Evolutionary conservation across 2,329 filamentous ascomycete genomes (phyloP).

Genomic region (Fusarium bulbicola): DNA sequence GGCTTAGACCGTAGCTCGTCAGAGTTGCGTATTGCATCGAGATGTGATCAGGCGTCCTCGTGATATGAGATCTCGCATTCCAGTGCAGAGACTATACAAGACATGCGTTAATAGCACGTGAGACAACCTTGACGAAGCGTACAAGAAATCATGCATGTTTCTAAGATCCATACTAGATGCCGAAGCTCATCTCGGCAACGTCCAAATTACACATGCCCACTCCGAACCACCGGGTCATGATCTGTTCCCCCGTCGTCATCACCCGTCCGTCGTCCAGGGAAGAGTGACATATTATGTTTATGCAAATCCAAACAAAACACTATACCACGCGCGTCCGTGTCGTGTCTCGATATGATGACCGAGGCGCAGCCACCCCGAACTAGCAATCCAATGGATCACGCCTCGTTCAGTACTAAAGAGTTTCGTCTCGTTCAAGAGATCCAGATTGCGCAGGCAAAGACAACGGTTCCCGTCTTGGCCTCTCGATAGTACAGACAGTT

Average conservation of each 20-base stretch:
- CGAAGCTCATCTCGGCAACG: slow-evolving; percentile 36
- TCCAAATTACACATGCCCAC: slow-evolving; percentile 20
- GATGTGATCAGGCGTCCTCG: neutral
- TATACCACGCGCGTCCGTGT: slow-evolving; percentile 2
- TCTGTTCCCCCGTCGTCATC: slow-evolving; percentile 25
- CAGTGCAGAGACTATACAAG: neutral
- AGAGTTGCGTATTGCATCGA: slow-evolving; percentile 2
- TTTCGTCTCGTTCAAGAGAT: neutral
- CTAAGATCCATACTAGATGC: slow-evolving; percentile 6
- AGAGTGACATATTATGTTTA: slow-evolving; percentile 20
- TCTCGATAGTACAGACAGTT: neutral
- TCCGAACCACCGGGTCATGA: slow-evolving; percentile 27
- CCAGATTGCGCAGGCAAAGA: slow-evolving; percentile 1
- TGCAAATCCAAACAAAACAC: slow-evolving; percentile 23
- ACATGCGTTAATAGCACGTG: slow-evolving; percentile 10
- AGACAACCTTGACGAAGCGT: slow-evolving; percentile 3
- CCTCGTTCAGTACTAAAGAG: slow-evolving; percentile 5
- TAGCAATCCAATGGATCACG: slow-evolving; percentile 5
- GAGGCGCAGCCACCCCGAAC: neutral
- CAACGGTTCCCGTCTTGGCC: slow-evolving; percentile 29
- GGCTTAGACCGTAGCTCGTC: slow-evolving; percentile 8
- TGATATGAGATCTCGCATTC: slow-evolving; percentile 18
- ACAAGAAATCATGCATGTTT: slow-evolving; percentile 26
- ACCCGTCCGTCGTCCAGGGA: slow-evolving; percentile 18
- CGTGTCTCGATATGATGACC: neutral